Base-by-base conservation (phyloP, 805 yeast species). In the Teunomyces aglyptinius region DNA sequence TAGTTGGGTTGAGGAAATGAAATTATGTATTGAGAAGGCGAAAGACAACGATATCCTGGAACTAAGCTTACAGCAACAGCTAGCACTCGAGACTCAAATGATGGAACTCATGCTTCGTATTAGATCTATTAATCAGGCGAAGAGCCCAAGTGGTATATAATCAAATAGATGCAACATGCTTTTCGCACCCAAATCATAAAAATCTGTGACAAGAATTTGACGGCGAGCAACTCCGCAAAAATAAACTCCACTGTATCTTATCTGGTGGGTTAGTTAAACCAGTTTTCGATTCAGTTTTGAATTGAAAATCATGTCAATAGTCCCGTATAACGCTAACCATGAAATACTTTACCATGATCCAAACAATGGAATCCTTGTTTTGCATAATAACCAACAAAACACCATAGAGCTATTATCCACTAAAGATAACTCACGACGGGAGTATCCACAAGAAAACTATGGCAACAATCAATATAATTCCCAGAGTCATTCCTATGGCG, bases 291-390 rank as follows among this genome's bases (percentile, higher is more conserved):
- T 31, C 33, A 13, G 15, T 31, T 13, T 13, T 31, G 33, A 31
- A 31, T 44, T 41, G n/a, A 28, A 31, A 13, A 22, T 22, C n/a
- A 69, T 69, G 75, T 69, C 75, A 10, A 59, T 69, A 22, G 70
- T 69, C 28, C 73, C 75, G 2, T 69, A 69, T 54, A 60, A 68
- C 46, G 41, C 58, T 15, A 57, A 56, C 33, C 61, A 59, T 44
- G 58, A 60, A 40, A 52, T 69, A 33, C 64, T 69, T 4, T 67
- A 63, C 49, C 71, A 69, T 41, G 71, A 69, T 44, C 70, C 71
- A 15, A 49, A 52, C 29, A 61, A 64, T 38, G 68, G 70, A 18
- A 56, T 69, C 26, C 51, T 69, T 31, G 72, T 69, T 4, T 49
- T 69, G 2, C 73, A 67, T 43, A 61, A 69, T 54, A 60, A 58